Base-by-base conservation (phyloP, 441 rosid species). In the Populus tomentosa region DNA sequence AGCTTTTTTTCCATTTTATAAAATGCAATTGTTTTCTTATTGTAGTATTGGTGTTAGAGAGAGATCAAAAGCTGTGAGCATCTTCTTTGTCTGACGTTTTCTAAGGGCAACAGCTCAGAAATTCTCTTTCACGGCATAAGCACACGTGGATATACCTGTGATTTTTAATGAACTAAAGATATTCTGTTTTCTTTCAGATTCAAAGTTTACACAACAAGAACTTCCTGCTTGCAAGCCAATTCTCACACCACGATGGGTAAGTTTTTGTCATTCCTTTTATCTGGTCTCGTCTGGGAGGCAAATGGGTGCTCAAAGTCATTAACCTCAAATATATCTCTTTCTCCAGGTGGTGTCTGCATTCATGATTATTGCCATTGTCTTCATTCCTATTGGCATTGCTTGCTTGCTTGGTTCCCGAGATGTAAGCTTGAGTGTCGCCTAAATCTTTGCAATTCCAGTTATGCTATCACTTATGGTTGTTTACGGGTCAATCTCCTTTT, bases 181-280 rank as follows among this genome's bases (percentile, higher is more conserved):
- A 0, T 28, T 28, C 30, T 28, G 30, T 28, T 28, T 28, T 28
- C 30, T 28, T 28, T 28, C 93, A 95, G 99, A 95, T 87, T 95
- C 99, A 1, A 92, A 82, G 84, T 95, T 95, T 81, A 92, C 97
- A 11, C 99, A 95, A 63, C 99, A 92, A 82, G 99, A 95, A 82
- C 98, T 95, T 80, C 98, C 98, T 23, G 99, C 99, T 81, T 95
- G 99, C 87, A 95, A 95, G 84, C 99, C 99, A 5, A 95, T 95
- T 80, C 97, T 95, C 10, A 95, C 99, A 1, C 99, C 99, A 20
- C 79, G 91, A 80, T 93, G 99, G 98, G 99, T 94, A 82, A 78
- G 84, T 40, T 77, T 77, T 59, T 20, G 2, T 62, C 30, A 2
- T 64, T 38, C 3, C 46, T 5, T 36, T n/a, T 33, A 7, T 4